A percentile compares a stretch with the other conserved stretches of the same genome.
These are phyloP conservation scores for Calocera viscosa DNA, from an alignment of 768 basidiomycete genomes.

Conservation along the genomic window DNA sequence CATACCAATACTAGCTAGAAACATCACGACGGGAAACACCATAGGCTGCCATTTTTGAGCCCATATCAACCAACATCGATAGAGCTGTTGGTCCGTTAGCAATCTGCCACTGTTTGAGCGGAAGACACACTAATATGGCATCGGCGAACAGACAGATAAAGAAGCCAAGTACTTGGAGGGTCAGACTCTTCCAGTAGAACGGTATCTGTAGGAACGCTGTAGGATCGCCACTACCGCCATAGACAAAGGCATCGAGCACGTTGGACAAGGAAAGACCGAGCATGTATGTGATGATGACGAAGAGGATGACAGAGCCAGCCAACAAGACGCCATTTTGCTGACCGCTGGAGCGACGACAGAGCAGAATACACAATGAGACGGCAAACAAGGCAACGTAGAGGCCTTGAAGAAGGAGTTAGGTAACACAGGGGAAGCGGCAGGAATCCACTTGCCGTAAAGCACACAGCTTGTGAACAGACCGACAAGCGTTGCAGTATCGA, in stretches of 20 bases:
- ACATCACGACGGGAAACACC: not conserved
- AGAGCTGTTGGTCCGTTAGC: not conserved
- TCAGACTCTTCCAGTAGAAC: not conserved
- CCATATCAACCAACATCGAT: not conserved
- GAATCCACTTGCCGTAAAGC: not conserved
- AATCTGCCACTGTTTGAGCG: not conserved
- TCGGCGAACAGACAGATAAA: not conserved
- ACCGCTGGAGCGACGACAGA: not conserved
- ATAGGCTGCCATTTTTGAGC: not conserved
- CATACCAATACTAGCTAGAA: not conserved
- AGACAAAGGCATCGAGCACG: not conserved
- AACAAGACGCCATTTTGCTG: not conserved
- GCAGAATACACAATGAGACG: not conserved
- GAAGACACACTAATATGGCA: not conserved
- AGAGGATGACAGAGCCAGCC: not conserved
- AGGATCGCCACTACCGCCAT: not conserved
- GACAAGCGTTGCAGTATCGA: not conserved
- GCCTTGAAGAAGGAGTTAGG: not conserved
- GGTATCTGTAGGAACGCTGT: not conserved
- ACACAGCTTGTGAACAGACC: not conserved
- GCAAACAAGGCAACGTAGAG: not conserved
- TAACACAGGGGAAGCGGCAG: not conserved
- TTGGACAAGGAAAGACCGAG: not conserved
- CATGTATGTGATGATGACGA: not conserved
- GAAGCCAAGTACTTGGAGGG: not conserved